phyloP scores from a whole-genome alignment of 176 grass and related monocot species.

The Aegilops bicornis region DNA sequence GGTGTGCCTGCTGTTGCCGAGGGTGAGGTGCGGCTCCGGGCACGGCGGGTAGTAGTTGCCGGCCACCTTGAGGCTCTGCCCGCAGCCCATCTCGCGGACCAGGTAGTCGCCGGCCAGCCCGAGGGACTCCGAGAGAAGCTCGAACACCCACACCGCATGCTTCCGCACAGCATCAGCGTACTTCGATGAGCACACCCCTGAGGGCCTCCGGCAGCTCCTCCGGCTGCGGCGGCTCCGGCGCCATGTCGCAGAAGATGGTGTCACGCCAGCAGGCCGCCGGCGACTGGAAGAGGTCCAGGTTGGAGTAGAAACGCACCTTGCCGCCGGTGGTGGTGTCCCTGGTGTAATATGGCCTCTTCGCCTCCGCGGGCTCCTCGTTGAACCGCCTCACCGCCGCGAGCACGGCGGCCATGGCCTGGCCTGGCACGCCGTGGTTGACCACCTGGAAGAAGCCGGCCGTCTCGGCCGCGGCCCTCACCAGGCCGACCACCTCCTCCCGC shows the following conservation, averaged over 20 bases:
- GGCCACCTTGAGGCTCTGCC: too few species aligned
- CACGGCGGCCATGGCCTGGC: neutral
- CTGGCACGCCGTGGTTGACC: neutral
- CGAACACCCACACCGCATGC: neutral
- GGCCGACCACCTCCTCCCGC: neutral
- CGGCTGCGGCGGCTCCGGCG: neutral
- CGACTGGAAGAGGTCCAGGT: constrained; percentile 28
- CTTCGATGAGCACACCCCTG: neutral
- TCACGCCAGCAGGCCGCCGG: constrained; percentile 24
- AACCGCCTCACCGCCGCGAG: constrained; percentile 28
- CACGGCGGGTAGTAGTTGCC: constrained; percentile 91
- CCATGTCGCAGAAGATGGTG: constrained; percentile 9
- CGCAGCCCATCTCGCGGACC: neutral
- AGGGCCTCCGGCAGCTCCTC: constrained; percentile 19
- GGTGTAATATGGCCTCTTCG: constrained; percentile 21
- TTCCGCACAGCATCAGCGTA: neutral
- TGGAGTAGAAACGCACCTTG: constrained; percentile 1
- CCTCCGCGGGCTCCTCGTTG: neutral
- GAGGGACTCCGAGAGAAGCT: constrained; percentile 13
- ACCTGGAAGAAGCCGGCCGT: constrained; percentile 34
- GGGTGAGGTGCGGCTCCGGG: constrained; percentile 66
- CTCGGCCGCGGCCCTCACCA: constrained; percentile 2
- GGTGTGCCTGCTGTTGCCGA: neutral
- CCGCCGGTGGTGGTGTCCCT: neutral
- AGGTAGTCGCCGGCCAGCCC: neutral